Base-by-base conservation (phyloP, 2,329 filamentous ascomycete genomes). In the Aspergillus brunneoviolaceus region DNA sequence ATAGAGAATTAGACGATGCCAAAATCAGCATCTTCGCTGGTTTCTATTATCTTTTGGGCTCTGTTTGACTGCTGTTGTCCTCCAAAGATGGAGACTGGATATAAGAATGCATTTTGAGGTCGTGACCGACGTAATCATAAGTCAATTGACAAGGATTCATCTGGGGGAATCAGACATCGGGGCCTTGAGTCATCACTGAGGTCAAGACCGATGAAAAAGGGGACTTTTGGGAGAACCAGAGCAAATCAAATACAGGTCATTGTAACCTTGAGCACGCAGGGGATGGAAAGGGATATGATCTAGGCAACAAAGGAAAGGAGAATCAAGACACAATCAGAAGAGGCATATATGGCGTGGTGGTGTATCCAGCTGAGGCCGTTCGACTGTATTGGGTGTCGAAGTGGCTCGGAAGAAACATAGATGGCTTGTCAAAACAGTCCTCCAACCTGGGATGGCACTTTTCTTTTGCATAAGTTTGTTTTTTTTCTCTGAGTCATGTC, bases 331-430 rank as follows among this genome's bases (percentile, higher is more conserved):
- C 21, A 63, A 65, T 51, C 61, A 63, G 65, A 69, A 64, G 59
- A 66, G 61, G 63, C 60, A 65, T 65, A 60, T 23, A 55, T 65
- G 65, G 61, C 67, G 68, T 72, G 68, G 71, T 61, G 66, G 59
- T 59, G 61, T 65, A 66, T 68, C 61, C 65, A 64, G 64, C 60
- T 45, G 39, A 49, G 48, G 35, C 51, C 58, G 60, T 61, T 51
- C 58, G 55, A 63, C 55, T 55, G 55, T 49, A 54, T 45, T 55
- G 23, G 45, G 45, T 47, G 51, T 48, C 52, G 57, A 62, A 60
- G 58, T 60, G 64, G 61, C 21, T 56, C 59, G 61, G 59, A 51
- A 52, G 51, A 52, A 60, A 58, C 49, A 60, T 60, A 58, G 52
- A 52, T 53, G 55, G 29, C 49, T 48, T 55, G 35, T 47, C 49